Base-by-base conservation (phyloP, 225 moss, liverwort and hornwort genomes). In the Pseudoscleropodium purum region DNA sequence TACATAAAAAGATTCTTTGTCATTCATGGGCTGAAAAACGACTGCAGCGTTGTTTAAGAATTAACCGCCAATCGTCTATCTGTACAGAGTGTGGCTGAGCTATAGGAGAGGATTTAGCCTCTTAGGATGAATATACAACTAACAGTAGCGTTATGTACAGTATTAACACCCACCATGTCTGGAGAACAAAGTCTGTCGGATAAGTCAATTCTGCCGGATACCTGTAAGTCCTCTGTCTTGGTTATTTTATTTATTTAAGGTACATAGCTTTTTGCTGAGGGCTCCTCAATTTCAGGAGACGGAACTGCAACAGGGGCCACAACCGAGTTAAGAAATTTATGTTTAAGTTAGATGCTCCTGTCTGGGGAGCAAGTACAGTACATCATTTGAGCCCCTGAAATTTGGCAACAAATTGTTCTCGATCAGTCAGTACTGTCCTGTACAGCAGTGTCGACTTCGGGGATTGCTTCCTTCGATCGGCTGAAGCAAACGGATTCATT, bases 21-120 rank as follows among this genome's bases (percentile, higher is more conserved):
- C 59, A 59, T 59, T 59, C 24, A 59, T 59, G 0, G 4, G 10
- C 10, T 11, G 4, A 1, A 24, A 59, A 59, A 24, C 20, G 9
- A 2, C 11, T 18, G 24, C 3, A 10, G 11, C 8, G 1, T 11
- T 2, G 9, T 23, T 59, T 4, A 59, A 21, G 4, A 5, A 2
- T 24, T 10, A 59, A 60, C 60, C 25, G 25, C 13, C 61, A 5
- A 25, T 26, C 2, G 12, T 61, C 27, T 61, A 26, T 12, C 6
- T 61, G 6, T 26, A 61, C 11, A 65, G 4, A 64, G 65, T 9
- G 9, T 17, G 33, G 5, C 8, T 65, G 33, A 65, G 31, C 31
- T 67, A 36, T 6, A 29, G 15, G 30, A 65, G 65, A 65, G 34
- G 66, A 34, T 66, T 66, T 18, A 34, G 18, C 34, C 66, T 66